phyloP scores from a whole-genome alignment of 306 rosid species.

The Dalbergia cochinchinensis region DNA sequence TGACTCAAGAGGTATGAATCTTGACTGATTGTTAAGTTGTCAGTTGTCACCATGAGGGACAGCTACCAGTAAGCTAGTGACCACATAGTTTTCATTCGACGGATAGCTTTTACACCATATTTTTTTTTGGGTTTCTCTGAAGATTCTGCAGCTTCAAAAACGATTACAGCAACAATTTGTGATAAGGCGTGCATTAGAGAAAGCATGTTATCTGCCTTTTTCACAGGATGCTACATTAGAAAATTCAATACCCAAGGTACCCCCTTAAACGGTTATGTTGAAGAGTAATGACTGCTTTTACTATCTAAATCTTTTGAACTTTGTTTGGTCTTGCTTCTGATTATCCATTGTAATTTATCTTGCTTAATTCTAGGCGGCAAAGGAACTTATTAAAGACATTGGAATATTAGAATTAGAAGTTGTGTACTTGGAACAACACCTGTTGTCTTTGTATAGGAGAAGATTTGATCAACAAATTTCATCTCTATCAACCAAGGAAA shows the following conservation, averaged over 20 bases:
- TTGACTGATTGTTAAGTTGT: background rate
- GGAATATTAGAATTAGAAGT: conserved; percentile 85
- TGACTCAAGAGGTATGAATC: conserved; percentile 75
- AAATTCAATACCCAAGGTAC: conserved; percentile 79
- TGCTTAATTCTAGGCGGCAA: conserved; percentile 65
- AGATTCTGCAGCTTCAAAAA: conserved; percentile 82
- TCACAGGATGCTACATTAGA: conserved; percentile 58
- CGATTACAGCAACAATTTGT: conserved; percentile 75
- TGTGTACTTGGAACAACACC: conserved; percentile 73
- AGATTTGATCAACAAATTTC: conserved; percentile 66
- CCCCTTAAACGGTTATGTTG: conserved; percentile 9
- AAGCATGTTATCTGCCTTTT: conserved; percentile 67
- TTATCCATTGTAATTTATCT: conserved; percentile 28
- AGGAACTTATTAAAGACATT: conserved; percentile 81
- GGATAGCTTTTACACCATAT: conserved; percentile 33
- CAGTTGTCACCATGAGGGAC: no score
- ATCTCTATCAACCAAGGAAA: conserved; percentile 56
- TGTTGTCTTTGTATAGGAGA: conserved; percentile 81
- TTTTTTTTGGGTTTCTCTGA: conserved; percentile 40
- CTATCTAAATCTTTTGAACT: background rate
- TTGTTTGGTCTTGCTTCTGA: conserved; percentile 37
- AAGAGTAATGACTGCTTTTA: background rate
- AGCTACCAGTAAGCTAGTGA: no score
- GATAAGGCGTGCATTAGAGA: conserved; percentile 71
- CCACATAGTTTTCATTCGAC: background rate